Base-by-base conservation (phyloP, 2,329 filamentous ascomycete species). In the Aschersonia sp. region DNA sequence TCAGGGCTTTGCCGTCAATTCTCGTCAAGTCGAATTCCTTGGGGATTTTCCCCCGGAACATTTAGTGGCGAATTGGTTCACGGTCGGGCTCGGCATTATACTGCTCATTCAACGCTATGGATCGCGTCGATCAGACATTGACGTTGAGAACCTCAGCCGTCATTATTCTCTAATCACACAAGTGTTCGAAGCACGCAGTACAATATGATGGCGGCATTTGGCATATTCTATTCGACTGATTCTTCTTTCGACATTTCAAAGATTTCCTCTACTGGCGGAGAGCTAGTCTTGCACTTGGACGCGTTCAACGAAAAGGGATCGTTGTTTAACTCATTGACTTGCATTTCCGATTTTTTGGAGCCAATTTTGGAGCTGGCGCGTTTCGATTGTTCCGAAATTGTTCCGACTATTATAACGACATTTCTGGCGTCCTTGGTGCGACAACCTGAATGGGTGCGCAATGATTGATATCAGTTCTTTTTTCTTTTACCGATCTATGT, bases 221-320 rank as follows among this genome's bases (percentile, higher is more conserved):
- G 20, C 20, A 20, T 20, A 20, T 20, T 20, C 20, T 20, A 20
- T 20, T 20, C 20, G 20, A 20, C 20, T 20, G 20, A 20, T 20
- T 20, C 20, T 20, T 20, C 20, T 20, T 20, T 20, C 20, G 20
- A 20, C 20, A 20, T 20, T 20, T 20, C 20, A 20, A 20, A 20
- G 20, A 20, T 20, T 20, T 20, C 20, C 20, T 20, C 20, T 20
- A 20, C 20, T 20, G 20, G 20, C 20, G 20, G 20, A 20, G 20
- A 20, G 20, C 20, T 20, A 20, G 20, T 20, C 20, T 20, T 20
- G 20, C 20, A 20, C 20, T 20, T 20, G 20, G 20, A 20, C 20
- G 20, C 20, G 20, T 20, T 20, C 20, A 20, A 20, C 20, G 65
- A 66, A 70, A 63, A 61, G 57, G 58, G 58, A 20, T 20, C 20